Evolutionary conservation across 148 eudicot genomes (phyloP).

Genomic region (Amaranthus hypochondriacus): DNA sequence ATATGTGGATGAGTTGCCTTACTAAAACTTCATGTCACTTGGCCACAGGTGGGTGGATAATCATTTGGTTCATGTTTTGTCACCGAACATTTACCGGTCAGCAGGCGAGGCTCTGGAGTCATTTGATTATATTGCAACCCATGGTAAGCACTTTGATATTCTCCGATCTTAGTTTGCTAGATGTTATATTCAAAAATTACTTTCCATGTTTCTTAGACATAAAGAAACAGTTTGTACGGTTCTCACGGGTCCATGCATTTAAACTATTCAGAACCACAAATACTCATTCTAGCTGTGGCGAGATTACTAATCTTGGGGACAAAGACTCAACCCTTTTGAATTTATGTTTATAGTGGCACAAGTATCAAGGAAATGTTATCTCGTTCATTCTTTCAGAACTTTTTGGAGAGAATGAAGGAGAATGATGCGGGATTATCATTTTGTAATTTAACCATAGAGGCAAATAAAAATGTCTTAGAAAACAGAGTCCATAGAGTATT

Average conservation of each 20-base stretch:
- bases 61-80: slow-evolving; percentile 88
- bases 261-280: background rate
- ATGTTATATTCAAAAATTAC: background rate
- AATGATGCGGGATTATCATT: no score
- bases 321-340: no score
- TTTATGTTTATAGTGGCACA: no score
- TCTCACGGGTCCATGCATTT: background rate
- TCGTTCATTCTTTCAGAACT: no score
- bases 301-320: background rate
- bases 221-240: background rate
- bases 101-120: slow-evolving; percentile 89
- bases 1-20: no score
- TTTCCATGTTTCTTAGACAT: background rate
- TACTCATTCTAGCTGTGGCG: background rate
- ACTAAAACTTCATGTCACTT: slow-evolving; percentile 16
- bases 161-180: background rate
- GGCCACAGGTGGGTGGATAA: slow-evolving; percentile 84
- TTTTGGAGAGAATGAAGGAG: no score
- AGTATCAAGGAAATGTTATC: no score
- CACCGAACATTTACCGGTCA: slow-evolving; percentile 87
- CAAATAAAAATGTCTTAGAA: no score
- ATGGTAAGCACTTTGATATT: slow-evolving; percentile 43
- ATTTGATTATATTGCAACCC: slow-evolving; percentile 79
- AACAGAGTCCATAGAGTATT: background rate
- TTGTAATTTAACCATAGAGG: no score